Base-by-base conservation (phyloP, 83 land plant species). In the Thuja plicata region DNA sequence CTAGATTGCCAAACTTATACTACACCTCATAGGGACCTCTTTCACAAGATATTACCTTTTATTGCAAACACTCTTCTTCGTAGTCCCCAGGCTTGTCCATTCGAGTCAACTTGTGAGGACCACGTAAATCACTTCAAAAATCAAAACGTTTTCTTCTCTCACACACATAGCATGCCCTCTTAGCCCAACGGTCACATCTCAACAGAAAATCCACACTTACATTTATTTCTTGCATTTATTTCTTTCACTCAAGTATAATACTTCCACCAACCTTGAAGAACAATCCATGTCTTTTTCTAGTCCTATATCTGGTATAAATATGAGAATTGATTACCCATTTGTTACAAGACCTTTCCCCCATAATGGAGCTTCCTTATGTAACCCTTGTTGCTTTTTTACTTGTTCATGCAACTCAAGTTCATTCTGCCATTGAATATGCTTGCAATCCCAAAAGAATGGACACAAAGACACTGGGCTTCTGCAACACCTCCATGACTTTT, bases 391-490 rank as follows among this genome's bases (percentile, higher is more conserved):
- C 35, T 83, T 1, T 46, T n/a, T 2, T 41, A 15, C 54, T 43
- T 46, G 85, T 83, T 55, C 27, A 27, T 83, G 50, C 85, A 83
- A 13, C 48, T 46, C 35, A 83, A 7, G 32, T 30, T n/a, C 85
- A 83, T 11, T 83, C 32, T 7, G 50, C 52, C 50, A 82, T 82
- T 5, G 91, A 83, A 50, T 93, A 89, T 83, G 94, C 93, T 70
- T 93, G 93, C 52, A 91, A 91, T 62, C 84, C 52, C 16, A 71
- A 2, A 12, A 57, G 9, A 77, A 89, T 92, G 0, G 35, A 54
- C 12, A 24, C 91, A 86, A 80, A 38, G 37, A 76, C 17, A 12
- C 89, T 92, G 21, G 84, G 79, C 37, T 95, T 94, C 87, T 95
- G 96, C 60, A 80, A 95, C 80, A 27, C 62, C 30, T 90, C 94